A percentile compares a stretch with the other conserved stretches of the same genome.
Conservation (phyloP, 2,329 filamentous ascomycete species). For the Aspergillaceae sp. region DNA sequence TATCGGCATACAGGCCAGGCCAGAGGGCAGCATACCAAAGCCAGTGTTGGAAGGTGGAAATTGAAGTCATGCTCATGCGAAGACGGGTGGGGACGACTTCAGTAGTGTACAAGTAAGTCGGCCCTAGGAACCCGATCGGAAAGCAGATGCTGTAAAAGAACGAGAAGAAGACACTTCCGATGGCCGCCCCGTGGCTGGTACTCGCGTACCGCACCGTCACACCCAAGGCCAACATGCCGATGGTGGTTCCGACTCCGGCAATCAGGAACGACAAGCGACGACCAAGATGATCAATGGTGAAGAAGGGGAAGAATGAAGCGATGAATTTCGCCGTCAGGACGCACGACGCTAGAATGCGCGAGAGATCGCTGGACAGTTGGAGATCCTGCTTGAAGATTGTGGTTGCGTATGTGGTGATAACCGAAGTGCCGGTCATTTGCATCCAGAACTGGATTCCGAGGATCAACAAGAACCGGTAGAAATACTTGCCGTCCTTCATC, state of each 20-base stretch:
- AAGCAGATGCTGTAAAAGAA: neutral
- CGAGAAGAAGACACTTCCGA: too few relatives aligned
- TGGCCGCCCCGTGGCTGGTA: too few relatives aligned
- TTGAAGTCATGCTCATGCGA: neutral
- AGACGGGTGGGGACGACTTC: neutral
- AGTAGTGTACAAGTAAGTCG: neutral
- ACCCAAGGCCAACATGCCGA: neutral
- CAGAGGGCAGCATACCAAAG: neutral
- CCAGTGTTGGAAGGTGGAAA: neutral
- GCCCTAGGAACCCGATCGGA: neutral
- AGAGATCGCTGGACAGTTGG: constrained; percentile 1
- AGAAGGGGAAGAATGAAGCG: constrained; percentile 1
- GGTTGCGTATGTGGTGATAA: constrained; percentile 37
- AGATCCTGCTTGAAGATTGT: constrained; percentile 33
- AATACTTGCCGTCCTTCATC: constrained; percentile 31
- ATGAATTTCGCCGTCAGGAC: constrained; percentile 12
- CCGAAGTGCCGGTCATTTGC: constrained; percentile 40
- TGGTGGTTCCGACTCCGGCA: neutral
- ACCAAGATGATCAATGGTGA: neutral
- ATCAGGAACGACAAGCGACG: neutral
- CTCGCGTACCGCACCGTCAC: too few relatives aligned
- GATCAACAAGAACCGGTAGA: constrained; percentile 22
- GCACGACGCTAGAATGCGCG: constrained; percentile 9
- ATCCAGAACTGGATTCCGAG: constrained; percentile 29
- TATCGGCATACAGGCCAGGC: too few relatives aligned